Percentiles rank a stretch among this genome's conserved stretches.
Conservation (phyloP, 2,329 filamentous ascomycete genomes). For the Colletotrichum sp. region DNA sequence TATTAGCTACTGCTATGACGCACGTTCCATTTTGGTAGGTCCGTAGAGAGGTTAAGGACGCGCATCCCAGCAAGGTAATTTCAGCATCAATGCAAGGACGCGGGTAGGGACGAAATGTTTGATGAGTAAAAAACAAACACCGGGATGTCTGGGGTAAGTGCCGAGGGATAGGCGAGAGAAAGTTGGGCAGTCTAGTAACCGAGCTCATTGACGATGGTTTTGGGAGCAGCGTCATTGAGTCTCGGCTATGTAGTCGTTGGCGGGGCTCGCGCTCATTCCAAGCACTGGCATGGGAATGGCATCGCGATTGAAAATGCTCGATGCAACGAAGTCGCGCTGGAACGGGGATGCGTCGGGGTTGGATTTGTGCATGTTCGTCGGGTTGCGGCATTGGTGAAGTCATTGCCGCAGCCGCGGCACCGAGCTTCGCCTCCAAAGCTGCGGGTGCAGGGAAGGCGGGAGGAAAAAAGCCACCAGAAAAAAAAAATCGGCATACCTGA, state of each 20-base stretch:
- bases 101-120: slow-evolving; percentile 13
- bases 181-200: neutral
- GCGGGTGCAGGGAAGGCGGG: neutral
- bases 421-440: neutral
- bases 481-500: slow-evolving; percentile 61
- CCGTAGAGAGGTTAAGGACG: slow-evolving; percentile 24
- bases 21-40: slow-evolving; percentile 29
- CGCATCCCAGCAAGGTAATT: slow-evolving; percentile 40
- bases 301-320: neutral
- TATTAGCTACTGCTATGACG: slow-evolving; percentile 51
- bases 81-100: slow-evolving; percentile 35
- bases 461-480: slow-evolving; percentile 4
- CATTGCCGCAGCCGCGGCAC: neutral
- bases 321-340: neutral
- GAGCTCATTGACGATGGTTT: neutral
- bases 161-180: neutral
- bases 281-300: neutral
- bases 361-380: neutral
- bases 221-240: neutral
- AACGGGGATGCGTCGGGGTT: neutral
- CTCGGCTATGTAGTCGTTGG: neutral
- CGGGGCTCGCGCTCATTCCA: neutral
- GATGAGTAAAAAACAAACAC: slow-evolving; percentile 17
- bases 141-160: neutral
- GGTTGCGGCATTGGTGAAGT: neutral